A percentile compares a stretch with the other conserved stretches of the same genome.
phyloP scores from a whole-genome alignment of 495 filamentous ascomycete genomes.

The Bathelium albidoporum region DNA sequence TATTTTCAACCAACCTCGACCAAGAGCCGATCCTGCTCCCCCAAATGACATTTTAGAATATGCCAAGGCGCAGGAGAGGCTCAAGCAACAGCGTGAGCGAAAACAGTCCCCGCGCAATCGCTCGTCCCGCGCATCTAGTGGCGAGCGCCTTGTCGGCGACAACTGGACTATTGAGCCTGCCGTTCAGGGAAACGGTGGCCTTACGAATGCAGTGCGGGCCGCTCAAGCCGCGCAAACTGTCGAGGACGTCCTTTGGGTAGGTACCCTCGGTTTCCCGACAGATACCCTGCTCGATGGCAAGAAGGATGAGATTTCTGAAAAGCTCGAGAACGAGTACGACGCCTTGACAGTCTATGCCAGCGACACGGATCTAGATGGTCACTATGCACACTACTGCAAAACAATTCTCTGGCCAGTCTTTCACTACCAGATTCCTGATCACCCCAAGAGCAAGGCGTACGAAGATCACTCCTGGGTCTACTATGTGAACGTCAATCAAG shows the following conservation, averaged over 20 bases:
- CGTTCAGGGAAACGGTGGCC: slow-evolving; percentile 81
- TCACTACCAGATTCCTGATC: slow-evolving; percentile 92
- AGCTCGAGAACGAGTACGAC: slow-evolving; percentile 65
- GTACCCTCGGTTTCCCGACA: slow-evolving; percentile 83
- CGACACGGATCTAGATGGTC: slow-evolving; percentile 82
- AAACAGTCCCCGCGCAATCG: slow-evolving; percentile 25
- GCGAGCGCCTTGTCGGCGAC: slow-evolving; percentile 54
- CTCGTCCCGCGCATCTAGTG: slow-evolving; percentile 21
- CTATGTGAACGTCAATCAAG: slow-evolving; percentile 82
- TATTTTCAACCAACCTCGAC: slow-evolving; percentile 62
- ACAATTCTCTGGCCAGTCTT: slow-evolving; percentile 52
- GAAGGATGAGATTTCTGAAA: slow-evolving; percentile 68
- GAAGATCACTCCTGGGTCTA: slow-evolving; percentile 93
- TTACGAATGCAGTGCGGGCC: slow-evolving; percentile 76
- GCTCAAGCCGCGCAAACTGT: slow-evolving; percentile 53
- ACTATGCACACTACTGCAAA: slow-evolving; percentile 90
- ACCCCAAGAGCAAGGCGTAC: slow-evolving; percentile 95
- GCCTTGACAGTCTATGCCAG: slow-evolving; percentile 72
- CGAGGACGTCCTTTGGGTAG: slow-evolving; percentile 72
- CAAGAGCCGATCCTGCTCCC: slow-evolving; percentile 54
- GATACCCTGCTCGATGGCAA: slow-evolving; percentile 62
- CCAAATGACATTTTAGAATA: slow-evolving; percentile 63
- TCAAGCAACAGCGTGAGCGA: slow-evolving; percentile 12
- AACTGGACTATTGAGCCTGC: slow-evolving; percentile 76
- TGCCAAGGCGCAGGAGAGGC: slow-evolving; percentile 38